These are phyloP conservation scores for Coemansia sp. DNA, from an alignment of 192 early-diverging fungal species.

Conservation along the genomic window DNA sequence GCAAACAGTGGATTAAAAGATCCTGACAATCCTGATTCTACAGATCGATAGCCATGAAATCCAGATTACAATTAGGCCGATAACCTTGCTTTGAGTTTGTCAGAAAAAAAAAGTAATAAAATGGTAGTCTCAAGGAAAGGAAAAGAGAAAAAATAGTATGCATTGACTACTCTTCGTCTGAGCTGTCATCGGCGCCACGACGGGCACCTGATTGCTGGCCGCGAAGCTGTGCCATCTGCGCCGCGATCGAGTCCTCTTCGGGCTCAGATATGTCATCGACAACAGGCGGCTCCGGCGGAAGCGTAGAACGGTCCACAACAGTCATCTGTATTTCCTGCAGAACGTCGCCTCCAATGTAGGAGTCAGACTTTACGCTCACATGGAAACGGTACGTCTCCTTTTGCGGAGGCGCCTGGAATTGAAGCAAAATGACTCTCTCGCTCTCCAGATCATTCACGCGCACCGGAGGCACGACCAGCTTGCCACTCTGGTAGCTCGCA, in stretches of 20 bases:
- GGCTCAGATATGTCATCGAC: constrained; percentile 97
- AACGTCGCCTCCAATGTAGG: constrained; percentile 82
- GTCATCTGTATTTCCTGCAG: constrained; percentile 74
- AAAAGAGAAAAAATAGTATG: not conserved
- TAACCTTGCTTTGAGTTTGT: too few relatives aligned
- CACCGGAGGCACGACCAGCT: constrained; percentile 73
- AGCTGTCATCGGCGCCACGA: constrained; percentile 48
- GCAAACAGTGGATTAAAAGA: too few relatives aligned
- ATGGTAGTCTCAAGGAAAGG: not conserved
- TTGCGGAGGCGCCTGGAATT: constrained; percentile 92
- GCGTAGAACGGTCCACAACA: constrained; percentile 68
- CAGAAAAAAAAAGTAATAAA: not conserved
- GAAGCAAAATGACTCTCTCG: constrained; percentile 68
- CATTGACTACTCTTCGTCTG: constrained; percentile 53
- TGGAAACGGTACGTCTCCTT: constrained; percentile 80
- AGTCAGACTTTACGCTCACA: constrained; percentile 85
- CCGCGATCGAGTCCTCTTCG: constrained; percentile 93
- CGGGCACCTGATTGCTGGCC: constrained; percentile 61
- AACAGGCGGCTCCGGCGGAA: constrained; percentile 66
- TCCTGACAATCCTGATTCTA: too few relatives aligned
- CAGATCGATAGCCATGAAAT: too few relatives aligned
- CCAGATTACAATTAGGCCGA: too few relatives aligned
- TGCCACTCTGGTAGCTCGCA: constrained; percentile 80
- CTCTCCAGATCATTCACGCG: constrained; percentile 77
- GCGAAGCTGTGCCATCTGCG: constrained; percentile 89